Conservation (phyloP, 1,284 basidiomycete species). For the Puccinia coronata region DNA sequence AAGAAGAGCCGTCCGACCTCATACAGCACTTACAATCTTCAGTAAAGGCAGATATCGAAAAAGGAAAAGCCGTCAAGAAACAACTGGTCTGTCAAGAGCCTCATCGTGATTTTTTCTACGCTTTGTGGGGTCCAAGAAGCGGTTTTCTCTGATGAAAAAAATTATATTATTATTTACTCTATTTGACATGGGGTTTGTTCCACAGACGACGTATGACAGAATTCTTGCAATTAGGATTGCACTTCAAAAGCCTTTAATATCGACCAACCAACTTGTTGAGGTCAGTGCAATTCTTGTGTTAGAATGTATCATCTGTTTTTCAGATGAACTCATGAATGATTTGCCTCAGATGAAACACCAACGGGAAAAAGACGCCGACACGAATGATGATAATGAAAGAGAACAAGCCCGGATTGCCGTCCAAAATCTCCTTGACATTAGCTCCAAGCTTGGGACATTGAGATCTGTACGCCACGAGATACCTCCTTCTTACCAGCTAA, state of each 20-base stretch:
- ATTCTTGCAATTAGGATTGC: slow-evolving; percentile 83
- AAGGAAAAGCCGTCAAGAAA: slow-evolving; percentile 76
- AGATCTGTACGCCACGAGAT: background rate
- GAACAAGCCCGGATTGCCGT: background rate
- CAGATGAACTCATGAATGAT: background rate
- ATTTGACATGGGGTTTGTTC: background rate
- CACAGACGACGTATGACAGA: slow-evolving; percentile 77
- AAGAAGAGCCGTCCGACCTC: slow-evolving; percentile 63
- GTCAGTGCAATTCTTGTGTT: background rate
- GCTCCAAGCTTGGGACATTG: background rate
- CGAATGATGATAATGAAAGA: too few species aligned
- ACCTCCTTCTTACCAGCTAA: background rate
- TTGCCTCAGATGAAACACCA: background rate
- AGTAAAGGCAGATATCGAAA: slow-evolving; percentile 64
- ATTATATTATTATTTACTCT: too few species aligned
- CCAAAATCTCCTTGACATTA: slow-evolving; percentile 3
- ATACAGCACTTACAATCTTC: slow-evolving; percentile 67
- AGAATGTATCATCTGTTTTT: background rate
- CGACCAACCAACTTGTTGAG: slow-evolving; percentile 62
- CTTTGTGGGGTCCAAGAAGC: too few species aligned
- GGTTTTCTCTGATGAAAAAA: slow-evolving; percentile 16
- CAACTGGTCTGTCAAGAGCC: slow-evolving; percentile 69
- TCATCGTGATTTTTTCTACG: background rate
- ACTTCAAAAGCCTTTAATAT: slow-evolving; percentile 74
- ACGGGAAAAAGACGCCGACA: too few species aligned